Conservation (phyloP, 2,329 filamentous ascomycete genomes). For the Penicillium brevicompactum region DNA sequence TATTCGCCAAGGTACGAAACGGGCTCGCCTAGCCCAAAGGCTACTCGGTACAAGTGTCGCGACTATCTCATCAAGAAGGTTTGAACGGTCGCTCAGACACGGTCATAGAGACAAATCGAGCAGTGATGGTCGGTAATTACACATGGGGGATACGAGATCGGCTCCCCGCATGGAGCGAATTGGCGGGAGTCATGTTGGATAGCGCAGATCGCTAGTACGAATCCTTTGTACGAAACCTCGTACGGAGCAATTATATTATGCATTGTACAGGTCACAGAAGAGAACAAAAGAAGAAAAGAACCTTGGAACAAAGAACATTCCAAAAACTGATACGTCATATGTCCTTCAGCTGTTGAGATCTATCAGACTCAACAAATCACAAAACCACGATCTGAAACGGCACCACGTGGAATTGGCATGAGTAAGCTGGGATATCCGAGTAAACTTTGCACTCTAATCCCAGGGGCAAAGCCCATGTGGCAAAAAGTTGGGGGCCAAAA, state of each 20-base stretch:
- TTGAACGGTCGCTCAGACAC: slow-evolving; percentile 1
- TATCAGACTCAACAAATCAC: slow-evolving; percentile 5
- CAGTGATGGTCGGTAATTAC: slow-evolving; percentile 2
- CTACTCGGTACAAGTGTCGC: not conserved
- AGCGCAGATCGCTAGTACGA: slow-evolving; percentile 5
- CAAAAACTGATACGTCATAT: not conserved
- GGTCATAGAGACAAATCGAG: slow-evolving; percentile 1
- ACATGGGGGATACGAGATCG: not conserved
- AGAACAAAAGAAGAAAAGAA: not conserved
- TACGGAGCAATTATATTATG: not conserved
- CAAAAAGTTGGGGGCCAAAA: slow-evolving; percentile 1
- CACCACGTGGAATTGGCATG: slow-evolving; percentile 4
- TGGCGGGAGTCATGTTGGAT: not conserved
- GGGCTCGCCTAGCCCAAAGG: not conserved
- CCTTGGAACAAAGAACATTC: slow-evolving; percentile 2
- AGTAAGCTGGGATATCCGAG: not conserved
- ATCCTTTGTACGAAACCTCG: too few relatives aligned
- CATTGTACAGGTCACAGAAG: slow-evolving; percentile 1
- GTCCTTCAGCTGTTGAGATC: not conserved
- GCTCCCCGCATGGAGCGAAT: slow-evolving; percentile 2
- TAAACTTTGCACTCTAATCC: not conserved
- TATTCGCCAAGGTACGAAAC: slow-evolving; percentile 14
- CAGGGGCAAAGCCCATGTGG: not conserved
- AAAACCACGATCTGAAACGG: not conserved
- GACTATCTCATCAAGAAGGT: not conserved